Evolutionary conservation across 1,284 basidiomycete species (phyloP), one percentile per base, ranked within the genome.

Genomic region (Sporisorium reilianum): DNA sequence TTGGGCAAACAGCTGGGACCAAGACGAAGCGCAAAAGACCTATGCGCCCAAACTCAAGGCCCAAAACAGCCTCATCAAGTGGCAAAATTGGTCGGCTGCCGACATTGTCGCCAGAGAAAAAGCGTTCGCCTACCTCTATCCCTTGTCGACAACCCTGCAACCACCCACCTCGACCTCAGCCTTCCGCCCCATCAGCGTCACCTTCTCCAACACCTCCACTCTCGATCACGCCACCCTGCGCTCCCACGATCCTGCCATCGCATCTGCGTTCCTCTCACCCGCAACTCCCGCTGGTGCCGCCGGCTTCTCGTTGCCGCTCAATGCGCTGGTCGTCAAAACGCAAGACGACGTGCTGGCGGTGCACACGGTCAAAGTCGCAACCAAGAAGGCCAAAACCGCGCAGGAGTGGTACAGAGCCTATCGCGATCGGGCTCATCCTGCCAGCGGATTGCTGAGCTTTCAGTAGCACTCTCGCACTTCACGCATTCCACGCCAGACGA

Each of bases 1-100:
- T 8, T 71, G 91, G 89, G 87, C 87, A 22, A 79, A 77, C 5
- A 85, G 65, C 23, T 56, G 54, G 55, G n/a, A 54, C 1, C 78
- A 84, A 44, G 64, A 74, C 36, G 50, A 61, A 20, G 25, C 42
- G 11, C 9, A 56, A 2, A 61, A 41, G 7, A 60, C 75, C 0
- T 64, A 57, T 16, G 82, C 82, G 7, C 77, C 76, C 36, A 83
- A 82, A 45, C 55, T 83, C 26, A 67, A 69, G 34, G 16, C 53
- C 5, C n/a, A 44, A 2, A 44, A 74, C 49, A 63, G 64, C 23
- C 30, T 53, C 2, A 57, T 82, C 8, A 20, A 53, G 0, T 84
- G 81, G 81, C 16, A 68, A 7, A 38, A n/a, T 12, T 73, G 66
- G 77, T 46, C 50, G 6, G 78, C 82, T 1, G n/a, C 5, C 1